Conservation (phyloP, 2,329 filamentous ascomycete species). For the Fusarium sarcochroum region DNA sequence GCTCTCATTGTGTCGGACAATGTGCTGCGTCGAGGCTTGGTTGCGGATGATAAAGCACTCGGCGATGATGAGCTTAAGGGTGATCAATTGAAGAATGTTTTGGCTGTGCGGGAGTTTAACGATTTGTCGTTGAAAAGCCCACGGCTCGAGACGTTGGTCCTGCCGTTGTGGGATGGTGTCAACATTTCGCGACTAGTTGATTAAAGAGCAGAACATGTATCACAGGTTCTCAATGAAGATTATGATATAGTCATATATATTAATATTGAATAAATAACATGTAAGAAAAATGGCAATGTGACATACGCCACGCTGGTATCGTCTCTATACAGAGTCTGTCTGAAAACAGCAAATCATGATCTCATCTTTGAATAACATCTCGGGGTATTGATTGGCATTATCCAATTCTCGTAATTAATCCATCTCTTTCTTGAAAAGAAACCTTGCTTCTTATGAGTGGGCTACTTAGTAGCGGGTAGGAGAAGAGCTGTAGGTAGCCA, state of each 20-base stretch:
- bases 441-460: background rate
- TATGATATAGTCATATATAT: constrained; percentile 2
- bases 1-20: constrained; percentile 70
- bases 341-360: constrained; percentile 29
- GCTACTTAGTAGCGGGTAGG: constrained; percentile 34
- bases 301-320: constrained; percentile 15
- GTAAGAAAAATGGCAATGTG: constrained; percentile 1
- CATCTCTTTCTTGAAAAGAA: constrained; percentile 3
- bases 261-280: constrained; percentile 18
- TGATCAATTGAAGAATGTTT: constrained; percentile 39
- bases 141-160: constrained; percentile 57
- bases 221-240: background rate
- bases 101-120: constrained; percentile 55
- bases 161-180: constrained; percentile 61
- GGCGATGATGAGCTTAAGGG: constrained; percentile 37
- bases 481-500: constrained; percentile 44
- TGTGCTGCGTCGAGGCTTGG: constrained; percentile 63
- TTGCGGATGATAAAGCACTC: constrained; percentile 56
- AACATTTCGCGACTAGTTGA: constrained; percentile 58
- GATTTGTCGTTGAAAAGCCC: constrained; percentile 50
- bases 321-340: constrained; percentile 16
- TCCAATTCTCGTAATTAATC: constrained; percentile 31
- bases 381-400: constrained; percentile 13
- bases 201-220: constrained; percentile 35
- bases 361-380: constrained; percentile 27